Base-by-base conservation (phyloP, 768 basidiomycete species). In the Kwoniella sp. region DNA sequence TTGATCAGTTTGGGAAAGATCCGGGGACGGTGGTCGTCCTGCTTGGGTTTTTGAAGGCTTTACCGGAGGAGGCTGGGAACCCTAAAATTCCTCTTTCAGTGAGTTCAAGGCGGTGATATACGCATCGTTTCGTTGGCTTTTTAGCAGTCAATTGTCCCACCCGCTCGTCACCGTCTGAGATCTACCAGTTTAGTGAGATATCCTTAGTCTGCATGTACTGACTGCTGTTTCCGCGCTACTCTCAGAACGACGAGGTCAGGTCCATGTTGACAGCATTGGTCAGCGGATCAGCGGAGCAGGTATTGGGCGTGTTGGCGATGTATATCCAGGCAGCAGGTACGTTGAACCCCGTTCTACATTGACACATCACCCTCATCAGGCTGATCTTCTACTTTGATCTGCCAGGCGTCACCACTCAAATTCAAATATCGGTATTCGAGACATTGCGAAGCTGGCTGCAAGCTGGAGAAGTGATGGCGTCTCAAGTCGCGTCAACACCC, bases 11-110 rank as follows among this genome's bases (percentile, higher is more conserved):
- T 81, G 96, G 94, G 48, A 85, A 85, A 68, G 89, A 90, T 79
- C 90, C 92, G 8, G 83, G 83, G 8, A 92, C 88, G 21, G 96
- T 97, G 2, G 88, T 88, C 0, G 86, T 87, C 4, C 80, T 99
- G 65, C 80, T 99, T 61, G 89, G 94, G 76, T 98, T 98, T 80
- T 78, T 99, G 76, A 90, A 90, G 1, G 82, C 93, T 24, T 84
- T 98, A 29, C 94, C 95, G 7, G 94, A 98, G 80, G 96, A 98
- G 81, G 77, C 83, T 55, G 84, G 85, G 52, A 98, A 98, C 79
- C 86, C 88, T 12, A 89, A 86, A 82, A 91, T 97, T 70, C 91
- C 92, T 0, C 81, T 96, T 46, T 89, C 90, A 54, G 94, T 95
- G 70, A 74, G 92, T 84, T 9, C 33, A 13, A 33, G 7, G 5